Evolutionary conservation across 495 filamentous ascomycete species (phyloP).

Genomic region (Penicillium tannophilum): DNA sequence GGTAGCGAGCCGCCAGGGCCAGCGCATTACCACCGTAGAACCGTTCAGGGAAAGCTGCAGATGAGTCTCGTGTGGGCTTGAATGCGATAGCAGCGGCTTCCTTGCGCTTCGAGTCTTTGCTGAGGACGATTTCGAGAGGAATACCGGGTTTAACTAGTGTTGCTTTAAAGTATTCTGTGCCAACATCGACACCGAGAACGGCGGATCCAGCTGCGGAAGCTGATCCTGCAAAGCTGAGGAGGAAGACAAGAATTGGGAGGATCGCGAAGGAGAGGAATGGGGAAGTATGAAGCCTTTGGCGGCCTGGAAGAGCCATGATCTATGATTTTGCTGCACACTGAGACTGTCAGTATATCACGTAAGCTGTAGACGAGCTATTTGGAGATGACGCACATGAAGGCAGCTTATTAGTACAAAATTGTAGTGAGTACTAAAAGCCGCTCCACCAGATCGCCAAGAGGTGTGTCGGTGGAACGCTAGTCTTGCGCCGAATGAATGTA

Average conservation of each 20-base stretch:
- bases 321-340: slow-evolving; percentile 34
- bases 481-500: slow-evolving; percentile 21
- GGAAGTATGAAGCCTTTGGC: slow-evolving; percentile 43
- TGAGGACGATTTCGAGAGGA: slow-evolving; percentile 96
- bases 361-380: background rate
- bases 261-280: slow-evolving; percentile 42
- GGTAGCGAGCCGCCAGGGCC: slow-evolving; percentile 82
- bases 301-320: slow-evolving; percentile 54
- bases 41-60: slow-evolving; percentile 77
- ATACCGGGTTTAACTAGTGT: slow-evolving; percentile 96
- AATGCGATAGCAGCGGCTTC: slow-evolving; percentile 90
- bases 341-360: slow-evolving; percentile 11
- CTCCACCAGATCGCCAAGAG: slow-evolving; percentile 20
- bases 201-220: slow-evolving; percentile 65
- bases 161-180: slow-evolving; percentile 97
- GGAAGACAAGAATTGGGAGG: slow-evolving; percentile 52
- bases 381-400: slow-evolving; percentile 3
- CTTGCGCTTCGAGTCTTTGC: slow-evolving; percentile 98
- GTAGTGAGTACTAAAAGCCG: slow-evolving; percentile 1
- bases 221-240: slow-evolving; percentile 59
- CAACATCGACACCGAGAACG: slow-evolving; percentile 91
- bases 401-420: slow-evolving; percentile 13
- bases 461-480: slow-evolving; percentile 26
- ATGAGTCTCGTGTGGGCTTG: slow-evolving; percentile 69
- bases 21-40: slow-evolving; percentile 91